These are phyloP conservation scores for Cladophialophora bantiana DNA, from an alignment of 2,329 filamentous ascomycete species.

Conservation along the genomic window DNA sequence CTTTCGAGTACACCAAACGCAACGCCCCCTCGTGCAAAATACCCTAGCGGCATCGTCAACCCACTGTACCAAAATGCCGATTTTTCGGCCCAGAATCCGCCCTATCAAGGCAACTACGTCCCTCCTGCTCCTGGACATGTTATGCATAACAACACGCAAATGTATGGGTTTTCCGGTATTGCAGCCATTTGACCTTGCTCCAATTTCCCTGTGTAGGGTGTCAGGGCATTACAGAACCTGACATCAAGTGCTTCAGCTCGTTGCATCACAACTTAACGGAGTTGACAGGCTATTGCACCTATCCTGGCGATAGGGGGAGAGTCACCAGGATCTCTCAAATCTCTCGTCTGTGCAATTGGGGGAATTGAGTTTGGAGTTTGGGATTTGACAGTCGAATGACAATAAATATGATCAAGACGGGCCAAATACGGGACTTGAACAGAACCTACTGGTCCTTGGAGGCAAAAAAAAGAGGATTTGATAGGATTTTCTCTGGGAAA, in stretches of 20 bases:
- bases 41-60: conserved; percentile 65
- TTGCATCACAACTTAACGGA: neutral
- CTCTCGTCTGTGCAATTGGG: neutral
- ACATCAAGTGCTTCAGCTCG: neutral
- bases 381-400: neutral
- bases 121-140: conserved; percentile 58
- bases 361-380: neutral
- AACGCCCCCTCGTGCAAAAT: conserved; percentile 44
- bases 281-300: neutral
- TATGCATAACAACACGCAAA: conserved; percentile 31
- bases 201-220: neutral
- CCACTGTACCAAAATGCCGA: conserved; percentile 75
- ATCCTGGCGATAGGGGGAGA: neutral
- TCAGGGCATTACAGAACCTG: conserved; percentile 16
- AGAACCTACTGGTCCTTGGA: neutral
- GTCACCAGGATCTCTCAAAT: neutral
- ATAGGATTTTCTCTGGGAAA: neutral
- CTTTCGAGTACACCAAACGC: conserved; percentile 24
- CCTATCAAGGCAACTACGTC: conserved; percentile 81
- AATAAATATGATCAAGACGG: conserved; percentile 1
- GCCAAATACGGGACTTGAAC: neutral
- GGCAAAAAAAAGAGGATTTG: neutral
- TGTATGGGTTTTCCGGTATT: conserved; percentile 39
- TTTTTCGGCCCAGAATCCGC: conserved; percentile 78
- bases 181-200: conserved; percentile 7